Conservation (phyloP, 179 eudicot species). For the Sideroxylon spinosum region DNA sequence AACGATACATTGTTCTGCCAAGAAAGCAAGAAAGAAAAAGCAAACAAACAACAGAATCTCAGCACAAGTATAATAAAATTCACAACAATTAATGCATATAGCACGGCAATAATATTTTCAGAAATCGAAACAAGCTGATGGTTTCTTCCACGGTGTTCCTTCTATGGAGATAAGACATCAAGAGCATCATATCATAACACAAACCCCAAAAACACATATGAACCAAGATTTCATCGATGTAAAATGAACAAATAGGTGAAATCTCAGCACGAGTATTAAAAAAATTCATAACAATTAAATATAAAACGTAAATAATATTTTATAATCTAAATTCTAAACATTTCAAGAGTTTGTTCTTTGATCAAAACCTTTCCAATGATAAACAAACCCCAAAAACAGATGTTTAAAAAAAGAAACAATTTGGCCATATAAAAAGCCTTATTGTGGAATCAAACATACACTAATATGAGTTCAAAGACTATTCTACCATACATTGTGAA, state of each 20-base stretch:
- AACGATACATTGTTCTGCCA: constrained; percentile 59
- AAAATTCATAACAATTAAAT: no score
- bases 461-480: not conserved
- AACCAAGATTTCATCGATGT: not conserved
- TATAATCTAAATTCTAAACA: no score
- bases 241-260: no score
- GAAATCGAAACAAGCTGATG: not conserved
- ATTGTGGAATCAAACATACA: not conserved
- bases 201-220: not conserved
- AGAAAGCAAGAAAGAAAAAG: constrained; percentile 7
- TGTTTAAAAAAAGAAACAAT: no score
- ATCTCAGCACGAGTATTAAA: no score
- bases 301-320: no score
- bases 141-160: not conserved
- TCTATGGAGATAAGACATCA: not conserved
- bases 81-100: not conserved
- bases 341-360: no score
- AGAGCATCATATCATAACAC: not conserved
- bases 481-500: not conserved
- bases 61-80: not conserved
- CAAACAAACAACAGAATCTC: not conserved
- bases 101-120: not conserved
- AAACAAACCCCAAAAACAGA: no score
- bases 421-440: constrained; percentile 1
- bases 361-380: no score